Conservation (phyloP, 371 early-diverging fungal genomes). For the Apophysomyces sp. region DNA sequence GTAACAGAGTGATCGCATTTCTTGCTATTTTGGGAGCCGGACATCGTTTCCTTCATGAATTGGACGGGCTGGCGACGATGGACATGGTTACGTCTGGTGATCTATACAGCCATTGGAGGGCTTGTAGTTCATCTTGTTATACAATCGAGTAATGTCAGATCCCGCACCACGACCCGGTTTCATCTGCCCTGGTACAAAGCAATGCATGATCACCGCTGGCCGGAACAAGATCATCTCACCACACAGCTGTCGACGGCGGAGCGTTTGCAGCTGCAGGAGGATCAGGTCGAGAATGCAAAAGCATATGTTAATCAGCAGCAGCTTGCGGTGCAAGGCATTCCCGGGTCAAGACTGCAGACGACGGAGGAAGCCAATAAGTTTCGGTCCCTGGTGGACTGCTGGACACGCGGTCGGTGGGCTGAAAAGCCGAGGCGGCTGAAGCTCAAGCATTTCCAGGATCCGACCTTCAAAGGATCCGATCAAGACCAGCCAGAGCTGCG, state of each 20-base stretch:
- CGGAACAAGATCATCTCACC: background rate
- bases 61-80: background rate
- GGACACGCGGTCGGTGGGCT: conserved; percentile 17
- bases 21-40: no score
- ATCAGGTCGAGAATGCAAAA: background rate
- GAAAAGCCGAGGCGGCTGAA: background rate
- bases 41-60: background rate
- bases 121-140: background rate
- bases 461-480: conserved; percentile 40
- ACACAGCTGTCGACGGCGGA: background rate
- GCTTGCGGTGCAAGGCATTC: conserved; percentile 3
- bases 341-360: conserved; percentile 7
- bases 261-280: background rate
- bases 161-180: background rate
- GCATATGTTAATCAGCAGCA: background rate
- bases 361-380: conserved; percentile 3
- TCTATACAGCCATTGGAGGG: background rate
- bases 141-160: background rate
- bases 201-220: background rate
- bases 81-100: background rate
- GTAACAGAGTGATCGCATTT: no score
- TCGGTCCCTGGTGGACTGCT: conserved; percentile 13
- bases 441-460: conserved; percentile 39
- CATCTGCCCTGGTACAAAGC: background rate
- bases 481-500: background rate